These are phyloP conservation scores for Penicilliopsis zonata DNA, from an alignment of 495 filamentous ascomycete genomes.

Conservation along the genomic window DNA sequence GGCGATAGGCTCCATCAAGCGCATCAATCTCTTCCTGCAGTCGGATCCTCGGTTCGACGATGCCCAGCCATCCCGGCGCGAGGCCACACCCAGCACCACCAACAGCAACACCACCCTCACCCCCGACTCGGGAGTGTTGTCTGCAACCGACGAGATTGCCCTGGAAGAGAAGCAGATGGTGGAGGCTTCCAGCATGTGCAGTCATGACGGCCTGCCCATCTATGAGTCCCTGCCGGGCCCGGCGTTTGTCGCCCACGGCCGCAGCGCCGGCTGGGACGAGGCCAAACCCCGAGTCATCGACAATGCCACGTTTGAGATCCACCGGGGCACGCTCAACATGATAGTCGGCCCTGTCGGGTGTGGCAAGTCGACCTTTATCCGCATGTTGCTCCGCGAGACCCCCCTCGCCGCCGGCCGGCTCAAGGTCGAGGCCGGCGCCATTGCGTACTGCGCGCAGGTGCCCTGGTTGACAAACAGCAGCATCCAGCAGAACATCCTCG, in stretches of 20 bases:
- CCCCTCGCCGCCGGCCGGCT: constrained; percentile 28
- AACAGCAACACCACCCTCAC: constrained; percentile 13
- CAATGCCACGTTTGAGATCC: constrained; percentile 26
- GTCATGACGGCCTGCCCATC: too few species aligned
- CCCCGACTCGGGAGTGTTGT: constrained; percentile 12
- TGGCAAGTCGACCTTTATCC: constrained; percentile 49
- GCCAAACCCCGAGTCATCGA: constrained; percentile 31
- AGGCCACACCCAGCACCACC: neutral
- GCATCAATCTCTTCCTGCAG: constrained; percentile 3
- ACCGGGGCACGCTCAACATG: constrained; percentile 31
- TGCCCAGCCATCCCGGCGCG: too few species aligned
- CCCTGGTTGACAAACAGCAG: constrained; percentile 47
- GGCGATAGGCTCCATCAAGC: constrained; percentile 2
- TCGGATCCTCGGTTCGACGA: too few species aligned
- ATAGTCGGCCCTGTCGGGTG: constrained; percentile 48
- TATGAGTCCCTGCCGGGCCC: too few species aligned
- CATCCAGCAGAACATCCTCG: constrained; percentile 45
- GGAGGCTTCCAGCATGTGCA: too few species aligned
- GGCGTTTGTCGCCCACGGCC: constrained; percentile 7
- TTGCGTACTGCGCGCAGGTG: constrained; percentile 42
- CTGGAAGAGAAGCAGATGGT: constrained; percentile 11
- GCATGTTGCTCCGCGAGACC: constrained; percentile 45
- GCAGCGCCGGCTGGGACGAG: constrained; percentile 29
- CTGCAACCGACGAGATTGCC: too few species aligned
- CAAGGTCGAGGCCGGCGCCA: constrained; percentile 18